phyloP scores from a whole-genome alignment of 345 rosid species.

The Eucalyptus cloeziana region DNA sequence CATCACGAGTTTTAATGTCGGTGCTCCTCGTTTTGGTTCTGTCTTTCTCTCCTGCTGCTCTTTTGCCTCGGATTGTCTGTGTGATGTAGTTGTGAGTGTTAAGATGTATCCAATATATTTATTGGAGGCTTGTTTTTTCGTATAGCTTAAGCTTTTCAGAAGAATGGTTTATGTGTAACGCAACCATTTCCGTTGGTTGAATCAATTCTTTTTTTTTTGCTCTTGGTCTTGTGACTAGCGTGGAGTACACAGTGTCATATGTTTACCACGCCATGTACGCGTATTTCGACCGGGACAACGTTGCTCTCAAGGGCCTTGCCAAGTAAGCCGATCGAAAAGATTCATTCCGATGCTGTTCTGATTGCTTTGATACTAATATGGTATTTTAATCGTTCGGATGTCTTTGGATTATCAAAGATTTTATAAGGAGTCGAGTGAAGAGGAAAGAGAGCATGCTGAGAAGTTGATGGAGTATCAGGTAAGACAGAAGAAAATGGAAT shows the following conservation, averaged over 20 bases:
- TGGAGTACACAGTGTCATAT: conserved; percentile 71
- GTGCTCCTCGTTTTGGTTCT: neutral
- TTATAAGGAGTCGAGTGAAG: conserved; percentile 63
- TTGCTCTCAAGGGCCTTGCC: conserved; percentile 62
- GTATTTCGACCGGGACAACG: conserved; percentile 71
- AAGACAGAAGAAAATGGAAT: neutral
- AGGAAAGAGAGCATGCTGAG: conserved; percentile 81
- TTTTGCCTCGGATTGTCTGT: neutral
- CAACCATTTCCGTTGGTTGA: neutral
- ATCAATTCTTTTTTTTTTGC: neutral
- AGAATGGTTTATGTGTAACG: neutral
- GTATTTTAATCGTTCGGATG: neutral
- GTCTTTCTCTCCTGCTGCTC: neutral
- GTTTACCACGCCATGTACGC: conserved; percentile 72
- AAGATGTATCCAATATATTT: neutral
- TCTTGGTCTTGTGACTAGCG: conserved; percentile 15
- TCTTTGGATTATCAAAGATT: conserved; percentile 19
- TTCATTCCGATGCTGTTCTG: neutral
- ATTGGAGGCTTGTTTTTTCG: neutral
- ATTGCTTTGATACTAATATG: neutral
- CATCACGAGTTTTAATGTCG: neutral
- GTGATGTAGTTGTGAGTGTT: neutral
- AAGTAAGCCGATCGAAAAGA: conserved; percentile 14
- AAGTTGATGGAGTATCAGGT: conserved; percentile 70
- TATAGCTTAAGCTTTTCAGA: neutral